These are phyloP conservation scores for Termitomyces eurrhizus DNA, from an alignment of 768 basidiomycete genomes.

Conservation along the genomic window DNA sequence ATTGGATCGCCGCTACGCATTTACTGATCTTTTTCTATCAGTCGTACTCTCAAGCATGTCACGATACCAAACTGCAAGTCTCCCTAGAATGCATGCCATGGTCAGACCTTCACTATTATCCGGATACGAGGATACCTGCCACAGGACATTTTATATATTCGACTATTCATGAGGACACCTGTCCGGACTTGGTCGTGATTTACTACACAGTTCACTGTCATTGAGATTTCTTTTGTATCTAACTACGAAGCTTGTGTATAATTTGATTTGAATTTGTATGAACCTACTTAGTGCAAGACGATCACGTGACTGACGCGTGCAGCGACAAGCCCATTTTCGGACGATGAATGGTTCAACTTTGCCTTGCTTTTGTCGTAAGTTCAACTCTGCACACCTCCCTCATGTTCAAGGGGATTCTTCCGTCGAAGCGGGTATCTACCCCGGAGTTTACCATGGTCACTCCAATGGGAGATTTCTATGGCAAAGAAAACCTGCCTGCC, in stretches of 20 bases:
- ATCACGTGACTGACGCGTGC: constrained; percentile 14
- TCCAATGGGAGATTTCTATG: constrained; percentile 44
- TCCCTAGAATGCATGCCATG: constrained; percentile 23
- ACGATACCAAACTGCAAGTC: constrained; percentile 58
- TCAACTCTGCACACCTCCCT: constrained; percentile 17
- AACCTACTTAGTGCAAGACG: background rate
- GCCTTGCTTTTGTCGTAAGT: background rate
- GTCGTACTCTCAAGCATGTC: constrained; percentile 69
- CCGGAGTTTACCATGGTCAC: constrained; percentile 76
- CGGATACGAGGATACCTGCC: background rate
- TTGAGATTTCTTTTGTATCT: background rate
- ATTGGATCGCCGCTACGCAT: background rate
- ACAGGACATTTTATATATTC: background rate
- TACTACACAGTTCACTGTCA: background rate
- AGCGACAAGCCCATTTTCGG: constrained; percentile 6
- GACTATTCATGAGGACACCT: background rate
- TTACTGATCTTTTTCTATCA: constrained; percentile 21
- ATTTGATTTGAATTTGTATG: background rate
- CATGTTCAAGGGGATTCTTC: constrained; percentile 84
- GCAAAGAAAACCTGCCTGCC: constrained; percentile 63
- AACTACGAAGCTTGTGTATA: background rate
- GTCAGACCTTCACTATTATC: background rate
- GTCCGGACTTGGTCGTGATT: background rate
- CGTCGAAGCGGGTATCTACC: constrained; percentile 61
- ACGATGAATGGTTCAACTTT: constrained; percentile 11